Conservation (phyloP, 179 eudicot species). For the Kewa caespitosa region DNA sequence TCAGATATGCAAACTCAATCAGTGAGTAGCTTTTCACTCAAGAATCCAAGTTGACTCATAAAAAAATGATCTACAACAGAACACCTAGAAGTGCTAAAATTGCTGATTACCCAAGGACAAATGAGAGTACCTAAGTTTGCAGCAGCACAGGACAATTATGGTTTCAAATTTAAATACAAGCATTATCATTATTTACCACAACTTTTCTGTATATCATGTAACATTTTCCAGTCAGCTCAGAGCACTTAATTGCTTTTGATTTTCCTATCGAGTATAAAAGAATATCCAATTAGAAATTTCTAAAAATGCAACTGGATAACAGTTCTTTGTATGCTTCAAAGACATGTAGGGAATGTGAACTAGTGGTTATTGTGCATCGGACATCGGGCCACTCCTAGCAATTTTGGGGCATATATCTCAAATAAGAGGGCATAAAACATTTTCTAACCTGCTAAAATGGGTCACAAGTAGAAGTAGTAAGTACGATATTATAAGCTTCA, state of each 20-base stretch:
- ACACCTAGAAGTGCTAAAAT: neutral
- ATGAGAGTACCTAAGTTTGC: conserved; percentile 2
- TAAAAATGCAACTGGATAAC: neutral
- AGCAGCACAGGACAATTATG: neutral
- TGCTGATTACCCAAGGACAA: conserved; percentile 14
- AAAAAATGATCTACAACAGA: conserved; percentile 8
- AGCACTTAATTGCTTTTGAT: neutral
- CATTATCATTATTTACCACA: neutral
- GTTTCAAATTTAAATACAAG: neutral
- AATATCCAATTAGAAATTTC: neutral
- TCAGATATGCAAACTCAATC: too few species aligned
- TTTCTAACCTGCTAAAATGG: too few species aligned
- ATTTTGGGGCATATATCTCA: neutral
- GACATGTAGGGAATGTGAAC: neutral
- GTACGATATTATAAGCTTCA: too few species aligned
- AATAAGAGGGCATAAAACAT: neutral
- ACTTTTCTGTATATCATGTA: neutral
- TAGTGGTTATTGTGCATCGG: too few species aligned
- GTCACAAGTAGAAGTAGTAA: too few species aligned
- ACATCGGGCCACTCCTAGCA: conserved; percentile 10
- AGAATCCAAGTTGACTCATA: too few species aligned
- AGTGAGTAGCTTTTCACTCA: too few species aligned
- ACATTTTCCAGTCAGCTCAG: neutral
- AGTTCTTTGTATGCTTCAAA: neutral
- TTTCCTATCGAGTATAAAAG: neutral